phyloP scores from a whole-genome alignment of 2,329 filamentous ascomycete species.

The Paecilomyces formosus region DNA sequence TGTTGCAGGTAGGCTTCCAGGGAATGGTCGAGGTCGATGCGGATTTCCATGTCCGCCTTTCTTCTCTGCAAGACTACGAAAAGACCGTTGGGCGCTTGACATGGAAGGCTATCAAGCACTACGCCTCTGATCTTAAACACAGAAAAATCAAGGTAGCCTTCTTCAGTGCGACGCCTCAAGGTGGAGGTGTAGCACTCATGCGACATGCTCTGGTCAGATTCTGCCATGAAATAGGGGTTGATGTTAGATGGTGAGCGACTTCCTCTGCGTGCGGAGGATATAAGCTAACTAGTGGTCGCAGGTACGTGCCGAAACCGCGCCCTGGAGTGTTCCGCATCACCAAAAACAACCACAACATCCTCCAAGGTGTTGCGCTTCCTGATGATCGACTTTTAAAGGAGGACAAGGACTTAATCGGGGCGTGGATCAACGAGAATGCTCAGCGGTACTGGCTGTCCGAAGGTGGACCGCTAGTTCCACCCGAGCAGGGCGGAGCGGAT shows the following conservation, averaged over 20 bases:
- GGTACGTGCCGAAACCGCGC: slow-evolving; percentile 69
- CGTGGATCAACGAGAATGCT: slow-evolving; percentile 69
- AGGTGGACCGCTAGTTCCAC: slow-evolving; percentile 58
- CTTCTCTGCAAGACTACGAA: slow-evolving; percentile 51
- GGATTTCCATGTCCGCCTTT: slow-evolving; percentile 55
- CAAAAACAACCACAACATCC: slow-evolving; percentile 82
- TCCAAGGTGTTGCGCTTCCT: slow-evolving; percentile 66
- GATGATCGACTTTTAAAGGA: slow-evolving; percentile 57
- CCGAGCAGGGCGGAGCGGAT: slow-evolving; percentile 65
- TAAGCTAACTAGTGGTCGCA: slow-evolving; percentile 15
- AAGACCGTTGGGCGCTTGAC: slow-evolving; percentile 54
- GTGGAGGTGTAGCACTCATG: slow-evolving; percentile 78
- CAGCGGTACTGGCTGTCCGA: slow-evolving; percentile 65
- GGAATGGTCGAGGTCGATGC: slow-evolving; percentile 66
- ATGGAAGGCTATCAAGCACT: slow-evolving; percentile 59
- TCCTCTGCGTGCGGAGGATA: neutral
- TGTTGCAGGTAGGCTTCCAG: slow-evolving; percentile 58
- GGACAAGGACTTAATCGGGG: slow-evolving; percentile 55
- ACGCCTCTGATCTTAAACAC: slow-evolving; percentile 54
- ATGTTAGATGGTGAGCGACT: slow-evolving; percentile 61
- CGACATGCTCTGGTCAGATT: slow-evolving; percentile 70
- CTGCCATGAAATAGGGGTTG: slow-evolving; percentile 56
- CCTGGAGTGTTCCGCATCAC: slow-evolving; percentile 75
- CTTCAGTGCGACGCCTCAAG: slow-evolving; percentile 73
- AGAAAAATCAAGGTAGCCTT: slow-evolving; percentile 65